Percentiles rank a stretch among this genome's conserved stretches.
Conservation (phyloP, 148 eudicot species). For the Chenopodium formosanum region DNA sequence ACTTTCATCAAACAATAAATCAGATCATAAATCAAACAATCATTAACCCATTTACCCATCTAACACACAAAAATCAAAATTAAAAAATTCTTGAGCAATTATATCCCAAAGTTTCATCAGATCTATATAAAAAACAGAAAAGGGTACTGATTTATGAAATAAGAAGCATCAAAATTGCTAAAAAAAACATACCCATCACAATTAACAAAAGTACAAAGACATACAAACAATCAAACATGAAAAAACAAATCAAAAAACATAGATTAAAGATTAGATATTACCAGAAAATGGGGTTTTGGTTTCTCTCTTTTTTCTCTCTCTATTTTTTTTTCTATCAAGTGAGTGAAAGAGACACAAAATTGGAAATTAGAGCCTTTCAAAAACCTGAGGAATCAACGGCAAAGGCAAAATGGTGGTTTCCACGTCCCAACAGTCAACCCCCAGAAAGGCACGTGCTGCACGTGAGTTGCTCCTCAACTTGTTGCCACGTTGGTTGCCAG, state of each 20-base stretch:
- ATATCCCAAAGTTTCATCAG: conserved; percentile 11
- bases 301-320: background rate
- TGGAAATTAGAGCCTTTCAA: background rate
- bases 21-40: background rate
- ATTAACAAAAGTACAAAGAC: background rate
- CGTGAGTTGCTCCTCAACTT: conserved; percentile 17
- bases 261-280: background rate
- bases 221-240: conserved; percentile 3
- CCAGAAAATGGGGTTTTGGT: conserved; percentile 15
- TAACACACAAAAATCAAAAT: background rate
- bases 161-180: background rate
- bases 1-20: background rate
- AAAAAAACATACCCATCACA: background rate
- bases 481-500: conserved; percentile 27
- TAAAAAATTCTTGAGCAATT: background rate
- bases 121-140: conserved; percentile 13
- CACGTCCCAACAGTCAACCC: conserved; percentile 21
- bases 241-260: background rate
- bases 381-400: conserved; percentile 13
- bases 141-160: background rate
- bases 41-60: background rate
- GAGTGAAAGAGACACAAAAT: conserved; percentile 12
- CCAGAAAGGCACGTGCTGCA: conserved; percentile 21
- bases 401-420: conserved; percentile 18
- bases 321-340: background rate